Evolutionary conservation across 805 yeast genomes (phyloP), one percentile per base, ranked within the genome.

Genomic region (Blastobotrys peoriensis): DNA sequence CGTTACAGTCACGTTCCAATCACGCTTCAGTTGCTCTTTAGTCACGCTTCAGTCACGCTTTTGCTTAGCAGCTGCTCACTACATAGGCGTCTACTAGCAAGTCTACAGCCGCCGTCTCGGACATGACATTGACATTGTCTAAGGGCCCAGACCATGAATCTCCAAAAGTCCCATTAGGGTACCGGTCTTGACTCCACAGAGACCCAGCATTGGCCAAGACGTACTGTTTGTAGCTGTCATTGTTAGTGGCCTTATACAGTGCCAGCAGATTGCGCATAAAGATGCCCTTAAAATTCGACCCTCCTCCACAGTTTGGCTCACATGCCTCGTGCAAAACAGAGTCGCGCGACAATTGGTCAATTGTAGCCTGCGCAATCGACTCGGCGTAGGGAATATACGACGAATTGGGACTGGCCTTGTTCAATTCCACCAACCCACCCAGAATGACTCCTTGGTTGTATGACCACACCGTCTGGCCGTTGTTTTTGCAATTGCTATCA

Each of bases 391-490:
- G 17, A 18, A 48, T 9, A 30, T 37, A 40, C 4, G 34, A 10
- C 5, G 34, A 23, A 27, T 38, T 36, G 3, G 33, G 36, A 13
- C 27, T 22, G 6, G 46, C 45, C 19, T 33, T 18, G 41, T 33
- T 27, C n/a, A 45, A 30, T 19, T 48, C 52, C 2, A 48, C 46
- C 19, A 48, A 21, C 4, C 42, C 52, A 4, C 49, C 52, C 6
- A 48, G 41, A 2, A 48, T 40, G 10, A 48, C 49, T 2, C 52
- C 52, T 23, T 48, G 52, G 41, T 48, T 48, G 33, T 48, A 48
- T 6, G 49, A 34, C 47, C 48, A 48, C 2, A 27, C 40, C 10
- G 25, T 16, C 37, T 44, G 45, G 20, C 43, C 45, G 21, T 45
- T 43, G 16, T 36, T 19, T n/a, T 40, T 35, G 9, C 40, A 34